phyloP scores from a whole-genome alignment of 371 early-diverging fungal genomes.

The Rhizopus arrhizus region DNA sequence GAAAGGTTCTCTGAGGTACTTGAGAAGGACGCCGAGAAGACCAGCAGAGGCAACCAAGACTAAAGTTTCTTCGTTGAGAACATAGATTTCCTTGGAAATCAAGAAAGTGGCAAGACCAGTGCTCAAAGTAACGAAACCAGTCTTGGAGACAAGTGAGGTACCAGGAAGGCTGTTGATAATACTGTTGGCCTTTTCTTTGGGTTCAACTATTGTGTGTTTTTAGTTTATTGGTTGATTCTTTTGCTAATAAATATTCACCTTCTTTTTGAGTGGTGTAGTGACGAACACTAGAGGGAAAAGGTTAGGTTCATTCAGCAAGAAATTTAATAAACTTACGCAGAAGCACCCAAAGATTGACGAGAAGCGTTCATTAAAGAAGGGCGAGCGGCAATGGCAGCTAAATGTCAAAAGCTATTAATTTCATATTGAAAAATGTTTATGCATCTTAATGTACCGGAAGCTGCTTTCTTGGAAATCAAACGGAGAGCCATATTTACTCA shows the following conservation, averaged over 20 bases:
- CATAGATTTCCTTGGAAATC: slow-evolving; percentile 96
- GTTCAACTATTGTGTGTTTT: slow-evolving; percentile 38
- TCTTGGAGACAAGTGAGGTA: slow-evolving; percentile 84
- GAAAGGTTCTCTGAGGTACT: slow-evolving; percentile 82
- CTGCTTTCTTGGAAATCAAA: slow-evolving; percentile 37
- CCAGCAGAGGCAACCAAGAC: slow-evolving; percentile 75
- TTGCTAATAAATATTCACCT: too few relatives aligned
- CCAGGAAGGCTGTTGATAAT: slow-evolving; percentile 92
- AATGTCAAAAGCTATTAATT: neutral
- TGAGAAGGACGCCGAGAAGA: slow-evolving; percentile 75
- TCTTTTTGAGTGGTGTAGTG: too few relatives aligned
- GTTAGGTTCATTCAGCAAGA: too few relatives aligned
- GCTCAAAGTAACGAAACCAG: slow-evolving; percentile 82
- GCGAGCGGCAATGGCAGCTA: slow-evolving; percentile 34
- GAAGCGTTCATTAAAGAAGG: slow-evolving; percentile 28
- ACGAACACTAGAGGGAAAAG: too few relatives aligned
- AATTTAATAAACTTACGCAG: slow-evolving; percentile 29
- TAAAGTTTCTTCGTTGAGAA: slow-evolving; percentile 92
- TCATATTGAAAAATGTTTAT: neutral
- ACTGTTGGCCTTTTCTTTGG: slow-evolving; percentile 81
- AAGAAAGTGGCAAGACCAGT: slow-evolving; percentile 87
- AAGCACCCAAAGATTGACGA: slow-evolving; percentile 31
- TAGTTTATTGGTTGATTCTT: too few relatives aligned
- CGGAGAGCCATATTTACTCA: slow-evolving; percentile 33
- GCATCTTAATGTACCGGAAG: slow-evolving; percentile 19